Conservation (phyloP, 164 flowering plant species). For the Cinnamomum chago region DNA sequence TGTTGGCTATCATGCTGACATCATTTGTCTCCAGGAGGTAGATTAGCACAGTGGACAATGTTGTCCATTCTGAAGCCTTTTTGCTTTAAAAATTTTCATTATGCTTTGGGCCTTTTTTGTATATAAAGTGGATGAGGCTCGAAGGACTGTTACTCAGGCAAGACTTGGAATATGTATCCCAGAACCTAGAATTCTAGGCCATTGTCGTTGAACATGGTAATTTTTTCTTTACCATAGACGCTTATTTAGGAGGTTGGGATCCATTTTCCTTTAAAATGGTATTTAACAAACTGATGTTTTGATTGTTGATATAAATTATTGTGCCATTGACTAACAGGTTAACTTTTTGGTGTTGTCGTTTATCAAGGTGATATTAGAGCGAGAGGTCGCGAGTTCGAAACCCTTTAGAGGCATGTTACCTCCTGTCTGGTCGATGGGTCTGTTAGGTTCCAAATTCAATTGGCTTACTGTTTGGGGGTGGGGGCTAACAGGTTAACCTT, state of each 20-base stretch:
- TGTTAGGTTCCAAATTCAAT: no score
- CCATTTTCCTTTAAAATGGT: background rate
- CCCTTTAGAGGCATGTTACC: no score
- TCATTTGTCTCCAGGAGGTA: slow-evolving; percentile 99
- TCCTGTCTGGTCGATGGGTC: no score
- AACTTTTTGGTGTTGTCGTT: no score
- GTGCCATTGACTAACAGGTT: no score
- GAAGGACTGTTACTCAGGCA: background rate
- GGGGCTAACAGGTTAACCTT: no score
- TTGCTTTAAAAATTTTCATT: background rate
- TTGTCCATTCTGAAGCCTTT: background rate
- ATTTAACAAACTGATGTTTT: no score
- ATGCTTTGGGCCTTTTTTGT: background rate
- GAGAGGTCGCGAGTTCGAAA: no score
- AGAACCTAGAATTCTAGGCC: background rate
- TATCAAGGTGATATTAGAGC: no score
- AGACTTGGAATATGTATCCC: background rate
- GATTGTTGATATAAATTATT: no score
- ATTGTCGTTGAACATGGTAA: background rate
- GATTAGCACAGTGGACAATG: background rate
- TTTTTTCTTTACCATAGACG: background rate
- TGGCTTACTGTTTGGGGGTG: no score
- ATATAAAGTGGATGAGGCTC: background rate
- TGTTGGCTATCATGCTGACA: slow-evolving; percentile 90
- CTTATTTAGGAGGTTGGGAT: background rate